Evolutionary conservation across 2,329 filamentous ascomycete genomes (phyloP).

Genomic region (Aspergillus sp.): DNA sequence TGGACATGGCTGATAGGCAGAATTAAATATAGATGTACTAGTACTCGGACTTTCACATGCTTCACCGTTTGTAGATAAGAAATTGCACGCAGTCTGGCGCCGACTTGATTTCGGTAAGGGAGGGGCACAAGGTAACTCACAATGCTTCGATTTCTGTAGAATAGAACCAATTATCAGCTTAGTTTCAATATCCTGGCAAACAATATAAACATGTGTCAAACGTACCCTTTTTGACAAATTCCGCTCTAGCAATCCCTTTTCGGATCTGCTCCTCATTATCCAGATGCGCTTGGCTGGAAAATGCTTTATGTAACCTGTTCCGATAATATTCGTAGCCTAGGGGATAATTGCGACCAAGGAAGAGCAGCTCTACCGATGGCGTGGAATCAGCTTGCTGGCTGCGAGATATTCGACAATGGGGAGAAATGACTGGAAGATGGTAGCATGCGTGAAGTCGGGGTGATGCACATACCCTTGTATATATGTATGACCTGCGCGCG

Average conservation of each 20-base stretch:
- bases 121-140: conserved; percentile 58
- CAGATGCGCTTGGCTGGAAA: conserved; percentile 71
- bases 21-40: neutral
- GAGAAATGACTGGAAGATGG: no score
- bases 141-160: conserved; percentile 80
- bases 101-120: no score
- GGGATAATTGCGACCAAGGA: conserved; percentile 83
- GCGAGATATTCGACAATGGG: neutral
- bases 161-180: conserved; percentile 5
- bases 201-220: neutral
- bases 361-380: conserved; percentile 69
- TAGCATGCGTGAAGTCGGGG: no score
- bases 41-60: neutral
- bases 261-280: conserved; percentile 74
- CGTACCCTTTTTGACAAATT: conserved; percentile 88
- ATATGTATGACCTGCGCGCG: conserved; percentile 78
- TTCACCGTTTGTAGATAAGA: neutral
- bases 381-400: neutral
- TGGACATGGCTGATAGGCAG: neutral
- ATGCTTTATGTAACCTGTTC: conserved; percentile 79
- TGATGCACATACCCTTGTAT: conserved; percentile 71
- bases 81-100: neutral
- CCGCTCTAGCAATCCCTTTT: conserved; percentile 72
- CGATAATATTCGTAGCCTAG: conserved; percentile 82
- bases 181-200: neutral